Base-by-base conservation (phyloP, 768 basidiomycete genomes). In the Rhizopogon salebrosus region DNA sequence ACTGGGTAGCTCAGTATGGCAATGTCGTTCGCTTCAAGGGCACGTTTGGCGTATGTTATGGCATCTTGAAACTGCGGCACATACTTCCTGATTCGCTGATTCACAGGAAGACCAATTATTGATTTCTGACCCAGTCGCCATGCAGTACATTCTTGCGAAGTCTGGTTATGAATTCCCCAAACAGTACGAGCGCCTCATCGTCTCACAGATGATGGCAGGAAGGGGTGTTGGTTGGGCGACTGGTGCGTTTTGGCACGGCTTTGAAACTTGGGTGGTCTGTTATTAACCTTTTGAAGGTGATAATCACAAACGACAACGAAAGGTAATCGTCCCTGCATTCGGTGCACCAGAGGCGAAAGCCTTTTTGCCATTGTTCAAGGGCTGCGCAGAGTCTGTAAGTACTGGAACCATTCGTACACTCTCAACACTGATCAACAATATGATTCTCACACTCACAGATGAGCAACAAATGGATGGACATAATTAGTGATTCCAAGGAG, bases 261-360 rank as follows among this genome's bases (percentile, higher is more conserved):
- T 10, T 11, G 22, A 46, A 35, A 36, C 22, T 14, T 6, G 4
- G 20, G 31, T 45, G 27, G 9, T 31, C 13, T 45, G 20, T 14
- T 18, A 4, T 26, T 27, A 6, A 37, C 6, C 7, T 37, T 49
- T 40, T 13, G 4, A 41, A 68, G 67, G 74, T 2, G 66, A 72
- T n/a, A 73, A 67, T 31, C 82, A 83, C 54, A 79, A 69, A 60
- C 72, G 82, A 40, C 80, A 83, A 51, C 66, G 79, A 53, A 80
- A 72, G 55, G 70, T 80, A 20, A 75, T 82, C 71, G 67, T 78
- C 45, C 80, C 80, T 3, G 80, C 78, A 3, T 83, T 83, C 54
- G 78, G 80, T 49, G 71, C 64, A 9, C 73, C 75, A 0, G 78
- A 80, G 56, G 71, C 75, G 26, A 80, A 73, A 51, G 71, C 80